phyloP scores from a whole-genome alignment of 805 yeast species.

The Nakazawaea ernobii region DNA sequence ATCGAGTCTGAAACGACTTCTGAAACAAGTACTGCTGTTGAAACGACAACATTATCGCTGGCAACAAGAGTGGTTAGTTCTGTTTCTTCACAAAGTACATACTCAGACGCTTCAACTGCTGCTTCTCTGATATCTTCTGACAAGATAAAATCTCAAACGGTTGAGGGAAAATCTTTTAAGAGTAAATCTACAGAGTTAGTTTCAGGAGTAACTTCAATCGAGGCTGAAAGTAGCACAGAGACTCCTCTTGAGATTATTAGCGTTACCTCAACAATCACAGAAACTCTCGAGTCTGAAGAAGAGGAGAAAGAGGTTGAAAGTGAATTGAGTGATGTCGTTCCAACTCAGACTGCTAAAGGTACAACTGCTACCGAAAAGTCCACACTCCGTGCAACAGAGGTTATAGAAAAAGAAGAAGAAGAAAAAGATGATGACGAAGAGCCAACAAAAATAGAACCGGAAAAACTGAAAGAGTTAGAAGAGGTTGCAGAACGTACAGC shows the following conservation, averaged over 20 bases:
- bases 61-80: neutral
- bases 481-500: neutral
- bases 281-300: neutral
- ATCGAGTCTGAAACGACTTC: neutral
- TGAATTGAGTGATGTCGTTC: too few relatives aligned
- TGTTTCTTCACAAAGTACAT: too few relatives aligned
- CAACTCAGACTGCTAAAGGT: neutral
- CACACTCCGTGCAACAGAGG: neutral
- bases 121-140: too few relatives aligned
- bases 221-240: neutral
- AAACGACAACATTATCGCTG: neutral
- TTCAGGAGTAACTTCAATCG: too few relatives aligned
- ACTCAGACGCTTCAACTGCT: too few relatives aligned
- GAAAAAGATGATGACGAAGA: slow-evolving; percentile 1
- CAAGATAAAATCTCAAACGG: too few relatives aligned
- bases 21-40: neutral
- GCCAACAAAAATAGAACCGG: neutral
- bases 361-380: neutral
- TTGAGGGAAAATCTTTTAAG: too few relatives aligned
- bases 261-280: too few relatives aligned
- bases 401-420: slow-evolving; percentile 1
- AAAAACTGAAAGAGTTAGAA: neutral
- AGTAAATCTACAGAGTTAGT: too few relatives aligned
- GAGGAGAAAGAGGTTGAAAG: too few relatives aligned
- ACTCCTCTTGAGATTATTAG: neutral